These are phyloP conservation scores for Diaporthe destruens DNA, from an alignment of 2,329 filamentous ascomycete genomes.

Conservation along the genomic window DNA sequence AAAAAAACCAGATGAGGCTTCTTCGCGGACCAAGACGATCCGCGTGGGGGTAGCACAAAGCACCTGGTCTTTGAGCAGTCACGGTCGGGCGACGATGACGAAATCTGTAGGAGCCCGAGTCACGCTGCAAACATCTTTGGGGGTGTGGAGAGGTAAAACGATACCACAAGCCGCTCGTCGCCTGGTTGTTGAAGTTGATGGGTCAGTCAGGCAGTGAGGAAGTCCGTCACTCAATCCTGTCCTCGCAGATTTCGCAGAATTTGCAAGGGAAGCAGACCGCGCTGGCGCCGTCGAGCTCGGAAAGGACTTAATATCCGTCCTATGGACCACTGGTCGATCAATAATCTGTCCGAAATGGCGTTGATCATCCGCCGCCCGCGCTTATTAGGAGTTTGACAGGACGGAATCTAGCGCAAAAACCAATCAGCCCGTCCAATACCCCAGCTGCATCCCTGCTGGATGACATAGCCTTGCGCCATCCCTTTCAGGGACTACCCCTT, in stretches of 20 bases:
- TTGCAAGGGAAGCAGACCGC: constrained; percentile 1
- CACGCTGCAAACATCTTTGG: background rate
- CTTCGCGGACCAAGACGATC: constrained; percentile 18
- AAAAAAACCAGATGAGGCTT: constrained; percentile 1
- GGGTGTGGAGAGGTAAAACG: background rate
- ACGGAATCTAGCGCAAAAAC: constrained; percentile 30
- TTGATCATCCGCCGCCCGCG: constrained; percentile 31
- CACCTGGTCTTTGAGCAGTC: constrained; percentile 8
- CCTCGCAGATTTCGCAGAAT: background rate
- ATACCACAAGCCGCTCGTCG: background rate
- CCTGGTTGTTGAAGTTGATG: constrained; percentile 1
- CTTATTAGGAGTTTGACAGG: constrained; percentile 33
- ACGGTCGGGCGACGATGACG: background rate
- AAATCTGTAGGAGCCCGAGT: constrained; percentile 11
- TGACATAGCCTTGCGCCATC: background rate
- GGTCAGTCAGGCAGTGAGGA: background rate
- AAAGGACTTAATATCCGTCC: constrained; percentile 29
- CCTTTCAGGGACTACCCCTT: constrained; percentile 10
- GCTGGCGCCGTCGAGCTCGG: constrained; percentile 25
- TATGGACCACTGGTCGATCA: constrained; percentile 18
- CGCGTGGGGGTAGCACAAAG: constrained; percentile 21
- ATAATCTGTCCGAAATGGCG: constrained; percentile 31
- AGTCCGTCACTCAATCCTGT: no score
- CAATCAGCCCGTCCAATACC: background rate
- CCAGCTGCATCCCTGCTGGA: constrained; percentile 20